Percentiles rank a stretch among this genome's conserved stretches.
These are phyloP conservation scores for Roridomyces roridus DNA, from an alignment of 768 basidiomycete species.

Conservation along the genomic window DNA sequence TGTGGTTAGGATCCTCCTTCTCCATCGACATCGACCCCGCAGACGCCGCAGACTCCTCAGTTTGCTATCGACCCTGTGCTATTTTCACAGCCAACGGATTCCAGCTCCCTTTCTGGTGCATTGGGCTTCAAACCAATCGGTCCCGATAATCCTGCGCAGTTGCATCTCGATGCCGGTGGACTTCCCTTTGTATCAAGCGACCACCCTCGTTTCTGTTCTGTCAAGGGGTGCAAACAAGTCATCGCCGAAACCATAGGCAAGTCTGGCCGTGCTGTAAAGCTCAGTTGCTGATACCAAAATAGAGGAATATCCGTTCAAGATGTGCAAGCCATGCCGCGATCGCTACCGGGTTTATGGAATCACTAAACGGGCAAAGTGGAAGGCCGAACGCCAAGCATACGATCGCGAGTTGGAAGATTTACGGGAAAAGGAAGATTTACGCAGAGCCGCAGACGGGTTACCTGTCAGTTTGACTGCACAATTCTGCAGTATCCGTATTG, in stretches of 20 bases:
- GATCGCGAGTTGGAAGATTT: slow-evolving; percentile 46
- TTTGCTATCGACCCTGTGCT: slow-evolving; percentile 25
- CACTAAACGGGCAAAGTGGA: slow-evolving; percentile 63
- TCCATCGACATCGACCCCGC: not conserved
- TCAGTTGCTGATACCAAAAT: slow-evolving; percentile 2
- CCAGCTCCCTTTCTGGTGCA: slow-evolving; percentile 50
- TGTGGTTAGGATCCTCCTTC: not conserved
- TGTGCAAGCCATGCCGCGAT: slow-evolving; percentile 53
- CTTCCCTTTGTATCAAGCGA: not conserved
- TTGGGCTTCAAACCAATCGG: slow-evolving; percentile 31
- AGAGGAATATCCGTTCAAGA: slow-evolving; percentile 45
- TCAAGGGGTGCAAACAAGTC: slow-evolving; percentile 58
- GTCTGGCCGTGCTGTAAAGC: slow-evolving; percentile 32
- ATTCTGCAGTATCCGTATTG: not conserved
- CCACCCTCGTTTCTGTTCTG: slow-evolving; percentile 51
- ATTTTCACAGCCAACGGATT: slow-evolving; percentile 37
- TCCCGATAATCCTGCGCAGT: too few relatives aligned
- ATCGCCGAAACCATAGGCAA: slow-evolving; percentile 40
- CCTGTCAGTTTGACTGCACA: slow-evolving; percentile 35
- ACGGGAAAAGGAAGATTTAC: slow-evolving; percentile 44
- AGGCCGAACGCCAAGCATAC: slow-evolving; percentile 48
- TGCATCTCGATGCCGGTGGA: not conserved
- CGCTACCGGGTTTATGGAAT: slow-evolving; percentile 58
- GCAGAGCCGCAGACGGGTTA: slow-evolving; percentile 40
- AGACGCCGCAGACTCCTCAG: slow-evolving; percentile 15